A percentile compares a stretch with the other conserved stretches of the same genome.
These are phyloP conservation scores for Pleurotus salmoneostramineus DNA, from an alignment of 768 basidiomycete genomes.

Conservation along the genomic window DNA sequence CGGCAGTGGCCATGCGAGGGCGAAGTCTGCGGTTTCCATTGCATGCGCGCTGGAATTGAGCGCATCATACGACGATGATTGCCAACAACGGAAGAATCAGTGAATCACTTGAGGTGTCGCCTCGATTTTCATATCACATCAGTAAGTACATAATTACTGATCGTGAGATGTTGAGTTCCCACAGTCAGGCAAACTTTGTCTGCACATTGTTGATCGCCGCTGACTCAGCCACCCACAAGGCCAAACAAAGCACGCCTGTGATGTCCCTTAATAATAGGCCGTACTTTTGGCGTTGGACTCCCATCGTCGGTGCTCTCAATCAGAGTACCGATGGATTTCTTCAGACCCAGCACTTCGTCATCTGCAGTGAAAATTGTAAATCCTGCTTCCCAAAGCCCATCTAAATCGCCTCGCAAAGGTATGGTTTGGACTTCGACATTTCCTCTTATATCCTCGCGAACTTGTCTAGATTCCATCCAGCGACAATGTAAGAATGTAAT, in stretches of 20 bases:
- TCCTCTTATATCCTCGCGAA: not conserved
- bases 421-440: constrained; percentile 19
- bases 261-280: not conserved
- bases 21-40: no score
- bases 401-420: constrained; percentile 55
- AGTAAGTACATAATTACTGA: no score
- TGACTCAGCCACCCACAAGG: not conserved
- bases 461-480: constrained; percentile 54
- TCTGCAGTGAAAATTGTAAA: constrained; percentile 71
- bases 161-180: no score
- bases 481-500: constrained; percentile 88
- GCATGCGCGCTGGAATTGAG: no score
- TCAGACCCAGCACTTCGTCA: constrained; percentile 57
- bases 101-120: no score
- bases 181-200: no score
- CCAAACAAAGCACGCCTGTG: not conserved
- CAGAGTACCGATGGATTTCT: constrained; percentile 56
- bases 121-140: no score
- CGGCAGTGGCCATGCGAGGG: no score
- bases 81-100: no score
- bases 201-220: no score
- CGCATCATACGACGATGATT: no score
- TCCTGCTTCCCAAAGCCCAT: constrained; percentile 40
- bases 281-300: not conserved
- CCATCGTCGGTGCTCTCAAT: not conserved